phyloP scores from a whole-genome alignment of 1,284 basidiomycete species.

The Cystobasidium sp. region DNA sequence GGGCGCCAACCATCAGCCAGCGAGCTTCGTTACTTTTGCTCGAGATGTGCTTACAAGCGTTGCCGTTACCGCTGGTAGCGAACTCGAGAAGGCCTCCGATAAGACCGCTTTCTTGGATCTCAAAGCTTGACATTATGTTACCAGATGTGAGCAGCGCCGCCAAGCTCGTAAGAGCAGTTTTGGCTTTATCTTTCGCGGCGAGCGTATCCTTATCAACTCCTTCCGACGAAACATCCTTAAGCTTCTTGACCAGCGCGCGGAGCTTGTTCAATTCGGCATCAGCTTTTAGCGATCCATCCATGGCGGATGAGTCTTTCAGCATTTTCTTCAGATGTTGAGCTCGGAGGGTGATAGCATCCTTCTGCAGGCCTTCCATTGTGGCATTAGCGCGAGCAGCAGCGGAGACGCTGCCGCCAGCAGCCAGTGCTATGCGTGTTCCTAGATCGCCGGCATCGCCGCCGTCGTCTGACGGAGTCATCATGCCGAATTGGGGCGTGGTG shows the following conservation, averaged over 20 bases:
- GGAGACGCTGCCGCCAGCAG: constrained; percentile 2
- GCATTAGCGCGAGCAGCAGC: constrained; percentile 24
- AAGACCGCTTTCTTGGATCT: constrained; percentile 88
- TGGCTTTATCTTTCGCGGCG: constrained; percentile 58
- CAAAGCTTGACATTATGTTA: constrained; percentile 88
- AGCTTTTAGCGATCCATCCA: constrained; percentile 61
- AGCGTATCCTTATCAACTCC: constrained; percentile 12
- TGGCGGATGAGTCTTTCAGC: constrained; percentile 60
- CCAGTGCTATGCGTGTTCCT: constrained; percentile 28
- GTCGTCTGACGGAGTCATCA: constrained; percentile 29
- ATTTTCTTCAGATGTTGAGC: constrained; percentile 82
- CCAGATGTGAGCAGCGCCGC: constrained; percentile 77
- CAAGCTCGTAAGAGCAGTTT: constrained; percentile 68
- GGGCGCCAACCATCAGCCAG: background rate
- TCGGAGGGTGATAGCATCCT: constrained; percentile 86
- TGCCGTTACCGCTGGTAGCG: constrained; percentile 70
- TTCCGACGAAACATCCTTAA: constrained; percentile 43
- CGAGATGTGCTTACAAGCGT: constrained; percentile 50
- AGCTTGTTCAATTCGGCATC: constrained; percentile 63
- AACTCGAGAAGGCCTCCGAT: constrained; percentile 85
- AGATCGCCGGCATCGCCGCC: constrained; percentile 36
- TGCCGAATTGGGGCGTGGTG: constrained; percentile 18
- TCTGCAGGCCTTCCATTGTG: constrained; percentile 60
- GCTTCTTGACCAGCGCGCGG: constrained; percentile 46
- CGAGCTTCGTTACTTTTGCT: background rate